Evolutionary conservation across 2,329 filamentous ascomycete species (phyloP), one percentile per base, ranked within the genome.

Genomic region (Colletotrichum tofieldiae): DNA sequence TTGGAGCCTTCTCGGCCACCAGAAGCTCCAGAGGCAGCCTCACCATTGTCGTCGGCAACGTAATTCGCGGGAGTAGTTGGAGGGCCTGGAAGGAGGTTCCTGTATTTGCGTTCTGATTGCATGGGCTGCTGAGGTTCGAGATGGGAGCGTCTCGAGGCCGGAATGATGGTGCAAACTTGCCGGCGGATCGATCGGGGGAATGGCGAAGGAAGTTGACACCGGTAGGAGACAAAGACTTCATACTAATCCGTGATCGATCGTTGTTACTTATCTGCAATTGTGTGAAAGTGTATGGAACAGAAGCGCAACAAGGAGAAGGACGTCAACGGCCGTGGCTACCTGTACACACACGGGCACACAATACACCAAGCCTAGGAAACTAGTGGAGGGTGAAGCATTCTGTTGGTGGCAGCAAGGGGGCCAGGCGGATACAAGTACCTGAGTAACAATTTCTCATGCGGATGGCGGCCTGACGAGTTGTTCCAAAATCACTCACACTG

Each of bases 101-200:
- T 52, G n/a, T 71, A 71, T 23, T 71, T 71, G 43, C 68, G 64
- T 71, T 67, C 68, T 32, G 41, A 56, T 67, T 67, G 64, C 68
- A 71, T 71, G 49, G 64, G 56, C n/a, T 71, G 51, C 64, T 71
- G 14, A 52, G 23, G 26, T 43, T 26, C 18, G 54, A 23, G 54
- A n/a, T 60, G 54, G 45, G 12, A 29, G 67, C 55, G 43, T 61
- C 67, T 71, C 8, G 23, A 56, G 29, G 39, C 54, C 14, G 61
- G n/a, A 23, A 18, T 8, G 41, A 20, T 35, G 5, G 16, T 11
- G 62, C 41, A 55, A 23, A 37, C 11, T 37, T 29, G 51, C 26
- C 43, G 49, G 68, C 56, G 56, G 56, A 45, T 45, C 56, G 56
- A 58, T 71, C 9, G 62, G 55, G 32, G 41, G 47, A 23, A 20